phyloP scores from a whole-genome alignment of 2,329 filamentous ascomycete species.

The Penicillium frequentans region DNA sequence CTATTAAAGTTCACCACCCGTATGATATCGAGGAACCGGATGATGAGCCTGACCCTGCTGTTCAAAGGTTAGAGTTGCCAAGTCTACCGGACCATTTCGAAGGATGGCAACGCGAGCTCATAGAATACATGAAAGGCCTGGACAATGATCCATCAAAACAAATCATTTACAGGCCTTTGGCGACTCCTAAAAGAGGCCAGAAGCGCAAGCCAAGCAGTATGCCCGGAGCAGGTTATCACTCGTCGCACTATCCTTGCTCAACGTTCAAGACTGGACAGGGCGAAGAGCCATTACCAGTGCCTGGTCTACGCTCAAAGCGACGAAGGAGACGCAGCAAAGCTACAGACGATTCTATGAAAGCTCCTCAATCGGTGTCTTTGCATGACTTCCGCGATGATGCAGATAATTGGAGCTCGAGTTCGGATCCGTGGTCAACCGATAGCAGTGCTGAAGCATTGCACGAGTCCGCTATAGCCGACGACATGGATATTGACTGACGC shows the following conservation, averaged over 20 bases:
- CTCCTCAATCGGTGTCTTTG: conserved; percentile 7
- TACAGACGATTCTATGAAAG: conserved; percentile 12
- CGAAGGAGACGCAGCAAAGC: conserved; percentile 25
- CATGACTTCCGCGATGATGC: conserved; percentile 17
- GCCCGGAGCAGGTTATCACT: conserved; percentile 4
- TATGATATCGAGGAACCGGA: conserved; percentile 42
- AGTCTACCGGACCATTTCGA: conserved; percentile 25
- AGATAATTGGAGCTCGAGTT: conserved; percentile 20
- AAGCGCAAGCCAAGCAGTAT: conserved; percentile 36
- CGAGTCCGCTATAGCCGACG: conserved; percentile 20
- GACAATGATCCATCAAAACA: conserved; percentile 29
- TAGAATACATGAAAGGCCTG: conserved; percentile 34
- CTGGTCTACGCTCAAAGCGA: conserved; percentile 26
- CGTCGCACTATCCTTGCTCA: neutral
- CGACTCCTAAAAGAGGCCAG: conserved; percentile 27
- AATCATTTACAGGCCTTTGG: conserved; percentile 4
- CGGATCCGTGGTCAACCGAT: conserved; percentile 22
- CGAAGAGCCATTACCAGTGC: conserved; percentile 12
- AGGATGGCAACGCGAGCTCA: conserved; percentile 34
- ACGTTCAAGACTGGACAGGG: conserved; percentile 4
- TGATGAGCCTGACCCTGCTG: conserved; percentile 20
- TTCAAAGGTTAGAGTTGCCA: conserved; percentile 10
- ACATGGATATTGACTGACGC: conserved; percentile 38
- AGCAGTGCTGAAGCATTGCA: conserved; percentile 14
- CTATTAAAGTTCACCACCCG: conserved; percentile 35